Conservation (phyloP, 257 asterid species). For the Penstemon davidsonii region DNA sequence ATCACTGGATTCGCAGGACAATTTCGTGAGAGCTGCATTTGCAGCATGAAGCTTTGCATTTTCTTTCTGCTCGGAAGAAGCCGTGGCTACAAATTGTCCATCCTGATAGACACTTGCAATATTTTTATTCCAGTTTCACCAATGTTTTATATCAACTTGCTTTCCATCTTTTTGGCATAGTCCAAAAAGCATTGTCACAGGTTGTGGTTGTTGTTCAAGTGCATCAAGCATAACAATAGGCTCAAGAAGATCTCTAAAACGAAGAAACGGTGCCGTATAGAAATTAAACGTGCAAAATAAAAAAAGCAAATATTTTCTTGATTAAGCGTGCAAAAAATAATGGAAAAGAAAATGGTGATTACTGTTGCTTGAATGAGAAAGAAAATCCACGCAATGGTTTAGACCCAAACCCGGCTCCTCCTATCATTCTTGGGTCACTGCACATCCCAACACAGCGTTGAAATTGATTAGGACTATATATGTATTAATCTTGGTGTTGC, state of each 20-base stretch:
- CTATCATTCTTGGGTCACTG: no score
- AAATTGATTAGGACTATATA: no score
- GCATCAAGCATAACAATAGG: slow-evolving; percentile 60
- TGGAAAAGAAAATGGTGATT: no score
- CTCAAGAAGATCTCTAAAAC: slow-evolving; percentile 49
- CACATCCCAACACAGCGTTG: no score
- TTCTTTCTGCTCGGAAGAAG: slow-evolving; percentile 67
- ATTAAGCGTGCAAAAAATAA: no score
- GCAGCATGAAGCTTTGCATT: slow-evolving; percentile 80
- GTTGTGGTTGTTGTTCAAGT: slow-evolving; percentile 71
- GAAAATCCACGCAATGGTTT: no score
- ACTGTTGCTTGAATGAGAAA: no score
- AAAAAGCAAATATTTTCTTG: no score
- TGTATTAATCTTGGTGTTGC: no score
- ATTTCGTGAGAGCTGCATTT: slow-evolving; percentile 54
- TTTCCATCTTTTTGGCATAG: slow-evolving; percentile 71
- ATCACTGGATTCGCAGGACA: slow-evolving; percentile 28
- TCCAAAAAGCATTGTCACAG: slow-evolving; percentile 68
- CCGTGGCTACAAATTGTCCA: slow-evolving; percentile 55
- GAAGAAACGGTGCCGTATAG: no score
- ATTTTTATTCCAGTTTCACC: slow-evolving; percentile 46
- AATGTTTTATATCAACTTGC: slow-evolving; percentile 42
- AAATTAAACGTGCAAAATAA: no score
- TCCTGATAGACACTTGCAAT: slow-evolving; percentile 58
- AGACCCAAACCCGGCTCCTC: no score